Evolutionary conservation across 176 grass and related monocot species (phyloP), one percentile per base, ranked within the genome.

Genomic region (Musa itinerans): DNA sequence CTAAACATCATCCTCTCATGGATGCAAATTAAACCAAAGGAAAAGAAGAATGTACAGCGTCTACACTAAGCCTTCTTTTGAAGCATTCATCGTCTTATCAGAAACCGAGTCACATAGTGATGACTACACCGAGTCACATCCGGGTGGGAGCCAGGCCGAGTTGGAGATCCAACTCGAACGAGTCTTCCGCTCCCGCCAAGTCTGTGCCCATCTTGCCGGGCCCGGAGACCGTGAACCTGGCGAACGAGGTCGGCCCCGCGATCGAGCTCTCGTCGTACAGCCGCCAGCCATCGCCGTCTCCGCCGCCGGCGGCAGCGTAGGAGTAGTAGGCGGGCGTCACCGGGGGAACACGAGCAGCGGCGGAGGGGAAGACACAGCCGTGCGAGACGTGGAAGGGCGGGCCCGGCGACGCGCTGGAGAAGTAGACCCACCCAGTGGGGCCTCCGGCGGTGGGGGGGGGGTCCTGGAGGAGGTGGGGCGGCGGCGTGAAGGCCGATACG

Each of bases 391-490:
- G 88, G 76, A 91, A 87, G 29, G 82, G 84, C 76, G 85, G 87
- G 10, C 78, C 71, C 49, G 24, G 93, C 78, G 26, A 75, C 71
- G 79, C 82, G 20, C 81, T 88, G 62, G 90, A 98, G 86, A 98
- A 98, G 74, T 93, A 98, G 62, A 98, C 86, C 94, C 90, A 98
- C 63, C 88, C 89, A 1, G 90, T 82, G 52, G 93, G 67, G 53
- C 56, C 85, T 16, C 10, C 81, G 10, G 69, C 85, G 4, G 78
- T 43, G 24, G 79, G 68, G 1, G 73, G 61, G 15, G 68, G 53
- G n/a, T 86, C 82, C 48, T 79, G 87, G 26, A 93, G 79, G 63
- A 93, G 80, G 82, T 98, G 90, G 1, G 80, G 75, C 51, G 90
- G 82, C 2, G 90, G 88, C n/a, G 79, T 53, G 49, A 98, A 98